These are phyloP conservation scores for Corchorus olitorius DNA, from an alignment of 345 rosid species.

Conservation along the genomic window DNA sequence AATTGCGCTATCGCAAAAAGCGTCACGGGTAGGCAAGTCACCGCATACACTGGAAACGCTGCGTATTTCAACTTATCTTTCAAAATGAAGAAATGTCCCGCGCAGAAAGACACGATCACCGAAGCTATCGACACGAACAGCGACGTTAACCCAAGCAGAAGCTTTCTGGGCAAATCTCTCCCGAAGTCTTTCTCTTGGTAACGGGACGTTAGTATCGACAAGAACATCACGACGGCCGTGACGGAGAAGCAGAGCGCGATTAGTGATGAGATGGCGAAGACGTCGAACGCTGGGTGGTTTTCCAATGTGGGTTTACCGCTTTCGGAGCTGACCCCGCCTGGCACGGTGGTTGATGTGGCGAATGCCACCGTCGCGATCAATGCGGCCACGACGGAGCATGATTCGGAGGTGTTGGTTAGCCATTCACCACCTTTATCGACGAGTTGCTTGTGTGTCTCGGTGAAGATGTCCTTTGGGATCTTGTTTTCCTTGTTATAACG, in stretches of 20 bases:
- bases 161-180: conserved; percentile 35
- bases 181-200: conserved; percentile 43
- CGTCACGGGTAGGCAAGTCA: conserved; percentile 50
- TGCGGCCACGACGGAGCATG: conserved; percentile 60
- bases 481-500: conserved; percentile 31
- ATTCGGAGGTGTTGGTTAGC: conserved; percentile 50
- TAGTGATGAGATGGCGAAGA: conserved; percentile 44
- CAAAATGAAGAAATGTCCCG: conserved; percentile 56
- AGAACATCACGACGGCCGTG: conserved; percentile 38
- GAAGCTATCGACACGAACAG: conserved; percentile 46
- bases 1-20: conserved; percentile 48
- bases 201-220: conserved; percentile 47
- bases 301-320: conserved; percentile 36
- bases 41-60: conserved; percentile 44
- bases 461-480: conserved; percentile 44
- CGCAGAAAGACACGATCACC: conserved; percentile 46
- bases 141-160: conserved; percentile 41
- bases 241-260: conserved; percentile 46
- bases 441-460: conserved; percentile 34
- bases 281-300: conserved; percentile 35
- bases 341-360: conserved; percentile 46
- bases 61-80: conserved; percentile 41
- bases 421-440: conserved; percentile 45
- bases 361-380: conserved; percentile 60
- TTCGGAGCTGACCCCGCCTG: conserved; percentile 30